Evolutionary conservation across 352 stramenopile species (phyloP).

Genomic region (Thalassiosira mediterranea): DNA sequence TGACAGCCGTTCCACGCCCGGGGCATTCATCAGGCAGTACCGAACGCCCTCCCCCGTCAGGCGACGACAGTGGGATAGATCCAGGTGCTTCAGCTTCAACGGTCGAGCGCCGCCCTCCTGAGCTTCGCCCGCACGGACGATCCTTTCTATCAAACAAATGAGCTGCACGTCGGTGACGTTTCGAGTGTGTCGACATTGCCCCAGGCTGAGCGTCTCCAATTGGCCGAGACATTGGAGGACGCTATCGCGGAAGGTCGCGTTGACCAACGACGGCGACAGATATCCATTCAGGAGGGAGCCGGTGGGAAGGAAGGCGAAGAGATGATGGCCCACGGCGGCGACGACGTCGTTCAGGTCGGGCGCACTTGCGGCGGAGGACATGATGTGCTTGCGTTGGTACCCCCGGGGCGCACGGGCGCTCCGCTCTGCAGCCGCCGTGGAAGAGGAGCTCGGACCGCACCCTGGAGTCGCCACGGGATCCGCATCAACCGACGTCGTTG

Average conservation of each 20-base stretch:
- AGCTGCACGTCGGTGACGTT: conserved; percentile 40
- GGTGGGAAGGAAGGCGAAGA: conserved; percentile 40
- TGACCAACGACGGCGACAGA: conserved; percentile 22
- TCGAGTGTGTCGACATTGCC: conserved; percentile 22
- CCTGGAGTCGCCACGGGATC: too few species aligned
- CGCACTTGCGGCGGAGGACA: not conserved
- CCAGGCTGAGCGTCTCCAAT: conserved; percentile 9
- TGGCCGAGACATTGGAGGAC: conserved; percentile 19
- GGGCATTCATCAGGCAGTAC: conserved; percentile 24
- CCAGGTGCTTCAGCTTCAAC: conserved; percentile 22
- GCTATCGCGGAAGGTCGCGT: conserved; percentile 22
- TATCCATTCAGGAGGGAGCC: conserved; percentile 35
- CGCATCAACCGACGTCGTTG: too few species aligned
- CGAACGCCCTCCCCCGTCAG: conserved; percentile 25
- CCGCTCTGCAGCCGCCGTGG: too few species aligned
- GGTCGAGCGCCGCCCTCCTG: not conserved
- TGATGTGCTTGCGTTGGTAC: too few species aligned
- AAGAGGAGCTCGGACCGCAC: too few species aligned
- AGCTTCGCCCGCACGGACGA: conserved; percentile 11
- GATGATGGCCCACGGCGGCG: conserved; percentile 23
- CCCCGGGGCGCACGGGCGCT: too few species aligned
- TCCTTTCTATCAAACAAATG: conserved; percentile 20
- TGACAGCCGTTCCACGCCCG: conserved; percentile 17
- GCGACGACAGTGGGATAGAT: conserved; percentile 32
- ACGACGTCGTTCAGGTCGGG: conserved; percentile 31